A percentile compares a stretch with the other conserved stretches of the same genome.
These are phyloP conservation scores for Chamaenerion angustifolium DNA, from an alignment of 345 rosid genomes.

Conservation along the genomic window DNA sequence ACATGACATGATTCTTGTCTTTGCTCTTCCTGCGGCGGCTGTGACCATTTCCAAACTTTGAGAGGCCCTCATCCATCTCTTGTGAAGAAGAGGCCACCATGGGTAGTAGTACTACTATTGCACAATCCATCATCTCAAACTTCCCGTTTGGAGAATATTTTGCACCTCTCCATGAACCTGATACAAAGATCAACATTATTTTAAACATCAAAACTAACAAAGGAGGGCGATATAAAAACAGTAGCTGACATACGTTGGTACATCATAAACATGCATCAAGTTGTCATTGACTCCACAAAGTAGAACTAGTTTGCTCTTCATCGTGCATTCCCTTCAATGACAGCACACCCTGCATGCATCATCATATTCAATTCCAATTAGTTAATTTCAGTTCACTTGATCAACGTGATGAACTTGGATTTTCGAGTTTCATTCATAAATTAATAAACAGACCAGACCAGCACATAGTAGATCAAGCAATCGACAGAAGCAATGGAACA, in stretches of 20 bases:
- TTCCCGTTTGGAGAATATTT: conserved; percentile 23
- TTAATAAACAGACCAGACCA: no score
- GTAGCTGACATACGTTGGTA: conserved; percentile 31
- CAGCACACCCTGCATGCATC: conserved; percentile 29
- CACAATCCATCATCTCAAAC: conserved; percentile 19
- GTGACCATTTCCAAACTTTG: conserved; percentile 1
- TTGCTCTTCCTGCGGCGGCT: no score
- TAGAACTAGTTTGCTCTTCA: conserved; percentile 28
- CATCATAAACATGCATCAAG: conserved; percentile 19
- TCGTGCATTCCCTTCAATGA: conserved; percentile 27
- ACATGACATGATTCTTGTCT: no score
- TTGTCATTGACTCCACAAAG: conserved; percentile 27
- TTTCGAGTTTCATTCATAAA: no score
- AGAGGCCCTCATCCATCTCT: not conserved
- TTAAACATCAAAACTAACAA: no score
- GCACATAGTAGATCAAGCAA: no score
- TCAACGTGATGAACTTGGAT: no score
- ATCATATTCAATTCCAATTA: no score
- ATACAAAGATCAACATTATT: not conserved
- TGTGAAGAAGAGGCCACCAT: conserved; percentile 1
- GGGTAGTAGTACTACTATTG: no score
- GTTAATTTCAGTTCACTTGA: no score
- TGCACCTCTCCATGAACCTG: conserved; percentile 38
- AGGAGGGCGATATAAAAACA: no score
- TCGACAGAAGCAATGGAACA: no score